Base-by-base conservation (phyloP, 257 asterid genomes). In the Solanum neorickii region DNA sequence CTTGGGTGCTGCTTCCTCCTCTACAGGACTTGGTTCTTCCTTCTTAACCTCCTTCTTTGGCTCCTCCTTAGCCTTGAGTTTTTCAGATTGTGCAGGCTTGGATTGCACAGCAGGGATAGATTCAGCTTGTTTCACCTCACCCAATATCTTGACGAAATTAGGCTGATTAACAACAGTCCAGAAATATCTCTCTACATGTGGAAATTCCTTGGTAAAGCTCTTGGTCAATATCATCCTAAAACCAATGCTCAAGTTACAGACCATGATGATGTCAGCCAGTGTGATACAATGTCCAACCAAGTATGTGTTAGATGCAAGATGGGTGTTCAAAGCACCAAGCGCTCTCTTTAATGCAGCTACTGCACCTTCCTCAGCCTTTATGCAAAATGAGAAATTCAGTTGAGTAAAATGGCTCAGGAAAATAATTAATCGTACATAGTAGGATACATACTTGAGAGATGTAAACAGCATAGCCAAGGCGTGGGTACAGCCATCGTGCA, bases 131-230 rank as follows among this genome's bases (percentile, higher is more conserved):
- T 89, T 70, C 72, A 94, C 74, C 8, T 93, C 98, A 16, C 98
- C 98, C 89, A 91, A 65, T 83, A 96, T 52, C 90, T 95, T 95
- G 89, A 93, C 90, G 90, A 96, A 91, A 82, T 94, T 93, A 14
- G 98, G 98, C 88, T 95, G 99, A 90, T 97, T 94, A 78, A 93
- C 92, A 93, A 94, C 42, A 10, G 98, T 95, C 99, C 99, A 97
- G 74, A 95, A 87, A 73, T 95, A 94, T 91, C 99, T 92, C 92
- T 97, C 99, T 20, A 97, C 96, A 18, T 97, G 98, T 41, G 98
- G 98, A 88, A 94, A 97, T 69, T 93, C 99, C 23, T 95, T 90
- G 86, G 99, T 97, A 84, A 97, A 94, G 92, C 89, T 93, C 96
- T 97, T 95, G 12, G 96, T 97, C 92, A 94, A 4, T 87, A 93